These are phyloP conservation scores for Cladosporium colombiae DNA, from an alignment of 2,329 filamentous ascomycete genomes.

Conservation along the genomic window DNA sequence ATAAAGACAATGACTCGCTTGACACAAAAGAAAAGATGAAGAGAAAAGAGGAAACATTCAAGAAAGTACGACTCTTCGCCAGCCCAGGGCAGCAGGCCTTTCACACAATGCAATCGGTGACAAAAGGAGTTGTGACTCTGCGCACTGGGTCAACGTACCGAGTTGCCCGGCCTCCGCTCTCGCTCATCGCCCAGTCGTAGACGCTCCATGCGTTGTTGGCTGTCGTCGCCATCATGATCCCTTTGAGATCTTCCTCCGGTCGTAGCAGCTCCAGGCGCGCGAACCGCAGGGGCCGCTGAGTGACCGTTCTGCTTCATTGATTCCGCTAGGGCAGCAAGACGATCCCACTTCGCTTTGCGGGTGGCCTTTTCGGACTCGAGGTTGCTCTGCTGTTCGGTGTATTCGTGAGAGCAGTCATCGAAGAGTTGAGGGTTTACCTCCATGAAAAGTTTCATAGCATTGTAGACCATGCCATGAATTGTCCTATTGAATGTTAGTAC, in stretches of 20 bases:
- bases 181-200: slow-evolving; percentile 82
- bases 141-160: slow-evolving; percentile 38
- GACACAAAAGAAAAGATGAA: slow-evolving; percentile 5
- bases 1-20: not conserved
- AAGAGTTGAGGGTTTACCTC: slow-evolving; percentile 98
- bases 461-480: slow-evolving; percentile 99
- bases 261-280: slow-evolving; percentile 35
- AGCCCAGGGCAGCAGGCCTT: slow-evolving; percentile 10
- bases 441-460: slow-evolving; percentile 99
- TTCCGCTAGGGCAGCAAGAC: slow-evolving; percentile 76
- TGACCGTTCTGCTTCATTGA: slow-evolving; percentile 36
- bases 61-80: not conserved
- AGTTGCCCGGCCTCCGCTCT: slow-evolving; percentile 41
- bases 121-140: slow-evolving; percentile 25
- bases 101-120: slow-evolving; percentile 16
- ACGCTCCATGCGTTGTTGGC: slow-evolving; percentile 80
- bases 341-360: slow-evolving; percentile 86
- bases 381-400: slow-evolving; percentile 93
- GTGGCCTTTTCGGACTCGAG: slow-evolving; percentile 80
- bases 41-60: slow-evolving; percentile 3
- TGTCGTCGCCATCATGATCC: slow-evolving; percentile 71
- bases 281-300: slow-evolving; percentile 26
- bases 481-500: slow-evolving; percentile 61
- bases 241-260: slow-evolving; percentile 38
- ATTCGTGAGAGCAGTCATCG: slow-evolving; percentile 97